These are phyloP conservation scores for Pleurotus tuber-regium DNA, from an alignment of 768 basidiomycete species.

Conservation along the genomic window DNA sequence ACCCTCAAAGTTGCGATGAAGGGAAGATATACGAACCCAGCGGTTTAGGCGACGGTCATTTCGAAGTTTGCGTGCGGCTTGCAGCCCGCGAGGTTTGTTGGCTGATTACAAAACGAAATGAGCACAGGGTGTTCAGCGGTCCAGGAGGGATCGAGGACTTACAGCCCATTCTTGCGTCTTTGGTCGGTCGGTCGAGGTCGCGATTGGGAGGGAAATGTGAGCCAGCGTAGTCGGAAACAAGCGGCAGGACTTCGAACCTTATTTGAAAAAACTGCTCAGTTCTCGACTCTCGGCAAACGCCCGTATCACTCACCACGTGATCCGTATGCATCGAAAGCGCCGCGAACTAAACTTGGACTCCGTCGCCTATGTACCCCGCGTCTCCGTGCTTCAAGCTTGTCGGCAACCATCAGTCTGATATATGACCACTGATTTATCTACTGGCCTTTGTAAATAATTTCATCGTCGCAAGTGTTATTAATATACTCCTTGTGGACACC, in stretches of 20 bases:
- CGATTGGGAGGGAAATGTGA: constrained; percentile 30
- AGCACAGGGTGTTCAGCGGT: constrained; percentile 14
- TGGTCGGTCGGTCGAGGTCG: constrained; percentile 19
- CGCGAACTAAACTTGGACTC: no score
- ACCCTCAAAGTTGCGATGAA: constrained; percentile 1
- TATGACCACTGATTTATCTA: no score
- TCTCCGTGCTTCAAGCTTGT: no score
- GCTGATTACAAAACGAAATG: constrained; percentile 44
- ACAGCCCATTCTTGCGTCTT: constrained; percentile 83
- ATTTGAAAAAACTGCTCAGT: constrained; percentile 41
- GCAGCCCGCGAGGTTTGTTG: constrained; percentile 99
- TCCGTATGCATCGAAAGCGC: not conserved
- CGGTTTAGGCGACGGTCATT: constrained; percentile 92
- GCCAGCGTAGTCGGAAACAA: constrained; percentile 19
- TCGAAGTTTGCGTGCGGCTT: constrained; percentile 98
- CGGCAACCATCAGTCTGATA: no score
- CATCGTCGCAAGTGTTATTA: no score
- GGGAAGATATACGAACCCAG: constrained; percentile 69
- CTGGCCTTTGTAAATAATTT: no score
- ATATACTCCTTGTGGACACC: no score
- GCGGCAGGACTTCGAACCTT: constrained; percentile 39
- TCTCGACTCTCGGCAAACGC: constrained; percentile 9
- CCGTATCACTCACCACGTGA: not conserved
- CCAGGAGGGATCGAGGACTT: constrained; percentile 37
- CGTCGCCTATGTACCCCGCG: no score